Percentiles rank a stretch among this genome's conserved stretches.
Conservation (phyloP, 805 yeast species). For the Starmerella apicola region DNA sequence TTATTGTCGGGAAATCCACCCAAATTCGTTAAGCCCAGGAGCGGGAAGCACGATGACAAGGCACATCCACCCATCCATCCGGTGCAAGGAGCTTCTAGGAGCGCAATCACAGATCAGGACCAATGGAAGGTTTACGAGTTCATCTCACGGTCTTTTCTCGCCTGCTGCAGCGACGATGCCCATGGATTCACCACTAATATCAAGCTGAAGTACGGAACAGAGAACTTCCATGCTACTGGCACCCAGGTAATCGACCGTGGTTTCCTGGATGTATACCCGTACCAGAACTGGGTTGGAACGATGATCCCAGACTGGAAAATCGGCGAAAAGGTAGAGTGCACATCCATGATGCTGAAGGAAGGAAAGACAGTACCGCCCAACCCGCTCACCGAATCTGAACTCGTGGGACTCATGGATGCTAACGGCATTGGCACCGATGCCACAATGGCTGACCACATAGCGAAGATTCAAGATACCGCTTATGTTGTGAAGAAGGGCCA, state of each 20-base stretch:
- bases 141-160: slow-evolving; percentile 73
- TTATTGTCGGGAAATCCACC: slow-evolving; percentile 29
- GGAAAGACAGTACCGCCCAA: slow-evolving; percentile 76
- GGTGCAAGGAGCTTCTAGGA: slow-evolving; percentile 28
- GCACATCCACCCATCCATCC: slow-evolving; percentile 99
- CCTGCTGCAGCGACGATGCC: slow-evolving; percentile 87
- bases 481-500: slow-evolving; percentile 40
- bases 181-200: slow-evolving; percentile 57
- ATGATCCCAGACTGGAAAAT: slow-evolving; percentile 50
- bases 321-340: slow-evolving; percentile 46
- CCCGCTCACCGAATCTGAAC: slow-evolving; percentile 80
- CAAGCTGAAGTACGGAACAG: slow-evolving; percentile 64
- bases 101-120: slow-evolving; percentile 24
- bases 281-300: slow-evolving; percentile 58
- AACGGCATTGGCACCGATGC: slow-evolving; percentile 99
- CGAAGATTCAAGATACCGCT: slow-evolving; percentile 54
- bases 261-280: slow-evolving; percentile 68
- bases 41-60: slow-evolving; percentile 76
- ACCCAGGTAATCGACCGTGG: slow-evolving; percentile 59
- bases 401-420: slow-evolving; percentile 86
- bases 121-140: slow-evolving; percentile 72
- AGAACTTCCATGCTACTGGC: slow-evolving; percentile 62
- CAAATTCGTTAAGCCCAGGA: slow-evolving; percentile 54
- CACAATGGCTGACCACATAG: slow-evolving; percentile 95
- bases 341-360: slow-evolving; percentile 45